phyloP scores from a whole-genome alignment of 208 protist genomes.

The Entamoeba dispar region DNA sequence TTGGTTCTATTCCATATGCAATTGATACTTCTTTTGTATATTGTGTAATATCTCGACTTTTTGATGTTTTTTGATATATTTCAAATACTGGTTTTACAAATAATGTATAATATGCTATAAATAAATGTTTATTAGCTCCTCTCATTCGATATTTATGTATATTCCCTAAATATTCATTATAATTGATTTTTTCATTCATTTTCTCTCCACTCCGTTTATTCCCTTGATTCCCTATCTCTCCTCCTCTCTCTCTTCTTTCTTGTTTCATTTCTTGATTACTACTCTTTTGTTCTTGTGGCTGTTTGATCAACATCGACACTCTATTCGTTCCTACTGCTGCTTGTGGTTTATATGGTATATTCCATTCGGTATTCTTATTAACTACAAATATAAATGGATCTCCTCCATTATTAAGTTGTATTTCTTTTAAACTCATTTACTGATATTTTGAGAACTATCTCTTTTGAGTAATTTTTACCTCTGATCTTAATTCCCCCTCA shows the following conservation, averaged over 20 bases:
- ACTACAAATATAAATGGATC: too few species aligned
- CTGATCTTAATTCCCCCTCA: too few species aligned
- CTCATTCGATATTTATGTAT: not conserved
- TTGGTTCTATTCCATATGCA: not conserved
- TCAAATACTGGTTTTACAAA: not conserved
- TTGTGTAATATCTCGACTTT: not conserved
- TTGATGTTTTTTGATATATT: not conserved
- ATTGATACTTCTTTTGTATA: not conserved
- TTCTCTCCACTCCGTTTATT: not conserved
- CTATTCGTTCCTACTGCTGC: not conserved
- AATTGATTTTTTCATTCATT: not conserved
- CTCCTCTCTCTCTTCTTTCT: not conserved
- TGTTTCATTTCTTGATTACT: not conserved
- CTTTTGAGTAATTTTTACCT: too few species aligned
- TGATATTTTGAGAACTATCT: too few species aligned
- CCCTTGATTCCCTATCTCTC: not conserved
- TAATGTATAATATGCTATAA: not conserved
- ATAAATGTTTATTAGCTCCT: not conserved
- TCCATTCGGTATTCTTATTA: not conserved
- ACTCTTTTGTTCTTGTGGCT: not conserved
- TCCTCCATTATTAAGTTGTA: too few species aligned
- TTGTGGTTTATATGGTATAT: not conserved
- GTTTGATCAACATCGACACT: not conserved
- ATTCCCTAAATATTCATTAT: not conserved
- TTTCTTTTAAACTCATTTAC: too few species aligned